Evolutionary conservation across 1,284 basidiomycete genomes (phyloP), one percentile per base, ranked within the genome.

Genomic region (Prillingera fragicola): DNA sequence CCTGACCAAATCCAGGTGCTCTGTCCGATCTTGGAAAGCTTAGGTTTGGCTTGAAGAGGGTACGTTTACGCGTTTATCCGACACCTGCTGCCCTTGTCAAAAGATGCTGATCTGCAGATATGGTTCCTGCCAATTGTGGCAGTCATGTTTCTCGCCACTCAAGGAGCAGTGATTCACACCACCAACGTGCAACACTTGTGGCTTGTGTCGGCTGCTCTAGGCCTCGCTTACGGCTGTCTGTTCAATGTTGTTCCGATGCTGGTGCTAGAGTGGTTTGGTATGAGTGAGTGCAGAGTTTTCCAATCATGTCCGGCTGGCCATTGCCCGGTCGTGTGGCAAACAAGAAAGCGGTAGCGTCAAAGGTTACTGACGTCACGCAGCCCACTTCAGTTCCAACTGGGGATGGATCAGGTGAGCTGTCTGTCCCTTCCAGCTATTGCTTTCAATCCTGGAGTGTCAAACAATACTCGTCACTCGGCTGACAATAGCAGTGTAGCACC

Each of bases 211-310:
- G 74, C 77, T 1, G 58, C 84, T 13, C 74, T 87, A 1, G 86
- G 85, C 0, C 60, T 86, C 6, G 80, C 83, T 1, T 87, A 92
- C 55, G 88, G 88, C 2, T 78, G 79, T 22, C 71, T 86, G 42
- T 91, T 88, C 58, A 86, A 86, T 5, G 71, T 85, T 13, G 77
- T 79, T 57, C 87, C 88, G 0, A 83, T 83, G 25, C 75, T 91
- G 21, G 75, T 80, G 24, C 78, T 91, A 21, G 89, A 91, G 57
- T 89, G 85, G 84, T 92, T 91, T 56, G 88, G 89, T 6, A 74
- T 89, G 63, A 71, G 82, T 80, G 51, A 56, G 78, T 76, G n/a
- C n/a, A n/a, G n/a, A n/a, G n/a, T 22, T 15, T 27, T 1, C 5
- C 15, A 18, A 49, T 33, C 8, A 8, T 27, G 29, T 8, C 29